Evolutionary conservation across 352 stramenopile genomes (phyloP), one percentile per base, ranked within the genome.

Genomic region (Globisporangium radiosum): DNA sequence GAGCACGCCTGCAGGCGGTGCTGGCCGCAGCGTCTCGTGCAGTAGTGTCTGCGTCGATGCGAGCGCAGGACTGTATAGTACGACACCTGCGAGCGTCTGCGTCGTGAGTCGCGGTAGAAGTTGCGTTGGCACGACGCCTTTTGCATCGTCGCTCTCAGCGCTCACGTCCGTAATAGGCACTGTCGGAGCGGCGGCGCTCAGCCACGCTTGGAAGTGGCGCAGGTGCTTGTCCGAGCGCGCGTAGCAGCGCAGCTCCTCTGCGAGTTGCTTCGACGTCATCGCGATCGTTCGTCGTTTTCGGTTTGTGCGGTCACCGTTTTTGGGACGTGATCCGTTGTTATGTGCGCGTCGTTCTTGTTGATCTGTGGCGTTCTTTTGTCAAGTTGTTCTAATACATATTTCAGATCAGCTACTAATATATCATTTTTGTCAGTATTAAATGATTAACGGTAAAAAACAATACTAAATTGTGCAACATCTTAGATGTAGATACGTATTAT

Each of bases 31-130:
- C 57, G 73, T 81, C 47, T 91, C 76, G 59, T 91, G 85, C 52
- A 96, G 72, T 37, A 92, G 63, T 55, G 81, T 95, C 65, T 96
- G 87, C 64, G 87, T 95, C 33, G 87, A 96, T 47, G 66, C 65
- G 25, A 95, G 59, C 55, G 74, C 70, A 33, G 81, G 73, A 62
- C 71, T 75, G 70, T 81, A 93, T 47, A 96, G 80, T 70, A 94
- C 72, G 44, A 91, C 54, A 13, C 76, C 59, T 19, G 82, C 87
- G 37, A 96, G 78, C 53, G 65, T 51, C 25, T 83, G 65, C 25
- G 87, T 95, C 33, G 66, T 63, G 2, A 93, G 66, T 6, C 80
- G 70, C 25, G 78, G 71, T 60, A 92, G 78, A 4, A 85, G 37
- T 55, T 65, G 69, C 17, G 47, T 51, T 7, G 54, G 47, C 52